Evolutionary conservation across 306 rosid genomes (phyloP).

Genomic region (Morella rubra): DNA sequence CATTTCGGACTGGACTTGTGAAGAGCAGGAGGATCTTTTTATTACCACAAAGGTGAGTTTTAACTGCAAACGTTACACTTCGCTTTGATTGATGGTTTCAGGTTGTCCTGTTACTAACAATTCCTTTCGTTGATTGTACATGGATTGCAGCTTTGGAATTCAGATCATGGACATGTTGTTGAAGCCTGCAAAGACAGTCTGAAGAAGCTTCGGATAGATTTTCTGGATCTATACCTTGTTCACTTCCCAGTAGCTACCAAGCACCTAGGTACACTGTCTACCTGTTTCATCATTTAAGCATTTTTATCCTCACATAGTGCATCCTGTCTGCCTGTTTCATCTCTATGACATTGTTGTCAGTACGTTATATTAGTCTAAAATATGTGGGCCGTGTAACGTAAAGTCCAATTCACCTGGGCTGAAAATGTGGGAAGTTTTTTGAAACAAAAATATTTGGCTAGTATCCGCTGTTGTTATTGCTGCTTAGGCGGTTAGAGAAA

Average conservation of each 20-base stretch:
- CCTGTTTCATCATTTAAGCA: background rate
- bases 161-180: constrained; percentile 86
- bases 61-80: background rate
- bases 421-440: background rate
- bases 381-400: background rate
- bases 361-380: background rate
- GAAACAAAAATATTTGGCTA: background rate
- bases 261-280: constrained; percentile 58
- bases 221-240: constrained; percentile 81
- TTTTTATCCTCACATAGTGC: too few relatives aligned
- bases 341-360: background rate
- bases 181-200: constrained; percentile 91
- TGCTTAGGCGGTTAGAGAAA: too few relatives aligned
- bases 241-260: constrained; percentile 78
- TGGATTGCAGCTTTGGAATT: constrained; percentile 87
- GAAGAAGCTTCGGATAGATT: constrained; percentile 76
- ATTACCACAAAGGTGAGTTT: constrained; percentile 70
- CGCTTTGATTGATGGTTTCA: constrained; percentile 9
- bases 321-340: too few relatives aligned
- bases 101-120: constrained; percentile 5
- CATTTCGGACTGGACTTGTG: constrained; percentile 61
- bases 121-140: constrained; percentile 18
- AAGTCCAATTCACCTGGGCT: background rate
- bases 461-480: background rate
- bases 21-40: constrained; percentile 90